A percentile compares a stretch with the other conserved stretches of the same genome.
These are phyloP conservation scores for Aspergillus carbonarius DNA, from an alignment of 2,329 filamentous ascomycete genomes.

Conservation along the genomic window DNA sequence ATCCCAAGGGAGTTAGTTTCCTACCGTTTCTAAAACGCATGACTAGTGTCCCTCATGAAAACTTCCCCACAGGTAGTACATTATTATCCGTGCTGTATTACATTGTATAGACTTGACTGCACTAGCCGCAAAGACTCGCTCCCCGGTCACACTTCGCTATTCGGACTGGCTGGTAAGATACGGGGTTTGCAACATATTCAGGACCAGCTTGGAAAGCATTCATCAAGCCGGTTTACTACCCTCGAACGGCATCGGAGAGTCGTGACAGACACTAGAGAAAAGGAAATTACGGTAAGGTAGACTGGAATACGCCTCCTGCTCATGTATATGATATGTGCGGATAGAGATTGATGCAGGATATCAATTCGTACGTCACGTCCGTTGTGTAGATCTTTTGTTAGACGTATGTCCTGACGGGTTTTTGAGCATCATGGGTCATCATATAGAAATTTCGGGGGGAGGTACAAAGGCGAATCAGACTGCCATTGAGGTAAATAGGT, in stretches of 20 bases:
- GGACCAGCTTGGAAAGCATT: neutral
- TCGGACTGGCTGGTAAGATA: neutral
- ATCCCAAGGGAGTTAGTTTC: too few species aligned
- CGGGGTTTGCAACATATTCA: neutral
- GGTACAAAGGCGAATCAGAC: too few species aligned
- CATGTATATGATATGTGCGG: neutral
- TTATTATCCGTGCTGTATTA: fast-evolving
- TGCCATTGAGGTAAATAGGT: too few species aligned
- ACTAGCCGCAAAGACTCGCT: neutral
- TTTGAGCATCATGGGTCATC: too few species aligned
- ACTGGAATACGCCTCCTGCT: neutral
- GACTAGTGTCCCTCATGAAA: neutral
- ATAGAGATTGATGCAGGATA: neutral
- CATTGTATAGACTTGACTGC: neutral
- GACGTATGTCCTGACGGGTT: too few species aligned
- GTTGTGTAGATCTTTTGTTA: too few species aligned
- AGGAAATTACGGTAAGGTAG: neutral
- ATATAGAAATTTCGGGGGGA: too few species aligned
- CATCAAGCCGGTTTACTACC: neutral
- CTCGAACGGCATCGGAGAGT: neutral
- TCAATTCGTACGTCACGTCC: neutral
- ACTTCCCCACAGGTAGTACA: neutral
- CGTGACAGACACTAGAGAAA: neutral
- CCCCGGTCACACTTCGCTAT: too few species aligned
- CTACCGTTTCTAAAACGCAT: neutral